Evolutionary conservation across 2,329 filamentous ascomycete genomes (phyloP), one percentile per base, ranked within the genome.

Genomic region (Sporothrix variecibatus): DNA sequence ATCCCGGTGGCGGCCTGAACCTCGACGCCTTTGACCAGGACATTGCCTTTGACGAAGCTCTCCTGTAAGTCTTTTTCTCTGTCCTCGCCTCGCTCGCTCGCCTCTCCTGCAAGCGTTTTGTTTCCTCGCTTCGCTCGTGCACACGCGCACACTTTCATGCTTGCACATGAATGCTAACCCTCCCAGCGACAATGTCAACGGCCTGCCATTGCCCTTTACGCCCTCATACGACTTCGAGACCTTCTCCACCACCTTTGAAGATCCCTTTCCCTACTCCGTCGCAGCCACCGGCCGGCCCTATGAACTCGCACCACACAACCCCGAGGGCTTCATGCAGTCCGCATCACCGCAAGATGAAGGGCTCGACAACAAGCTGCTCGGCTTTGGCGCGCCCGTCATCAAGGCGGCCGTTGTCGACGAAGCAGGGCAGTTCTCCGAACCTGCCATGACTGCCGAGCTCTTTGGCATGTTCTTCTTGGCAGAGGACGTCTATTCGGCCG

Each of bases 381-480:
- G 91, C 78, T 94, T 95, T 82, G 91, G 90, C 0, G 84, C 89
- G 12, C 88, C 91, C 0, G 84, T 87, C 43, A 85, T 90, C 78
- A 90, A 88, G 77, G 85, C 87, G 49, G 87, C 87, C 3, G 83
- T 94, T 8, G 82, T 94, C 68, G 92, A 93, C 77, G 92, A 92
- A 76, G 82, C 86, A 7, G 91, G 89, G 71, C 87, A 90, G 69
- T 86, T 88, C 74, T 88, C 88, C 40, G 90, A 92, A 72, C 85
- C 93, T 12, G 86, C 84, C 78, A 90, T 95, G 86, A 87, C 87
- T 28, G 93, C 93, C 74, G 93, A 95, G 83, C 85, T 95, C 15
- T 93, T 94, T 79, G 93, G 93, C 87, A 95, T 95, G 93, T 95
- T 95, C 85, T 94, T 95, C 80, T 88, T 95, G 34, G 93, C 93